These are phyloP conservation scores for Fusarium heterosporum DNA, from an alignment of 2,329 filamentous ascomycete species.

Conservation along the genomic window DNA sequence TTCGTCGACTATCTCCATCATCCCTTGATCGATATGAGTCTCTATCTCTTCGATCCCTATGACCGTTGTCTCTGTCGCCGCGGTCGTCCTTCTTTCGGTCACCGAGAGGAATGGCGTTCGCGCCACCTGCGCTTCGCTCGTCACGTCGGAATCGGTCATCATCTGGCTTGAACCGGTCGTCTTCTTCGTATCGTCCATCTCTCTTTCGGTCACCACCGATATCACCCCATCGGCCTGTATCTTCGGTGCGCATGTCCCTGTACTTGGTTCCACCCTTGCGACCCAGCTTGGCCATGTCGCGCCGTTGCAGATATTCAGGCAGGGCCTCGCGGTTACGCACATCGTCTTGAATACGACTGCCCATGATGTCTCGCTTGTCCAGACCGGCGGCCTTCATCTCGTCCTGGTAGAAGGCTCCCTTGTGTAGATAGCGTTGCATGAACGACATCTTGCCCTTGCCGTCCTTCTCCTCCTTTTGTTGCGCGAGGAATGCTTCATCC, in stretches of 20 bases:
- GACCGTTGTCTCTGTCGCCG: slow-evolving; percentile 40
- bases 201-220: slow-evolving; percentile 63
- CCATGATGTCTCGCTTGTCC: slow-evolving; percentile 86
- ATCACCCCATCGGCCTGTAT: slow-evolving; percentile 88
- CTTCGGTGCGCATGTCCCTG: slow-evolving; percentile 86
- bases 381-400: slow-evolving; percentile 81
- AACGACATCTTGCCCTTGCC: slow-evolving; percentile 83
- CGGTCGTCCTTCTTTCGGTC: slow-evolving; percentile 49
- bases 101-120: slow-evolving; percentile 77
- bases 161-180: slow-evolving; percentile 77
- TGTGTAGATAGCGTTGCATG: slow-evolving; percentile 97
- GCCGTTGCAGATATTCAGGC: slow-evolving; percentile 90
- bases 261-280: slow-evolving; percentile 93
- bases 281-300: slow-evolving; percentile 93
- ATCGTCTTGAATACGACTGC: slow-evolving; percentile 84
- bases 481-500: slow-evolving; percentile 80
- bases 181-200: slow-evolving; percentile 56
- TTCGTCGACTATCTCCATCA: slow-evolving; percentile 32
- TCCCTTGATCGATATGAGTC: slow-evolving; percentile 42
- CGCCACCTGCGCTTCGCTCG: slow-evolving; percentile 66
- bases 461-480: slow-evolving; percentile 84
- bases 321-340: slow-evolving; percentile 83
- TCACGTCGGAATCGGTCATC: slow-evolving; percentile 61
- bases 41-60: slow-evolving; percentile 40
- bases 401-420: slow-evolving; percentile 93